Evolutionary conservation across 306 rosid genomes (phyloP).

Genomic region (Morella rubra): DNA sequence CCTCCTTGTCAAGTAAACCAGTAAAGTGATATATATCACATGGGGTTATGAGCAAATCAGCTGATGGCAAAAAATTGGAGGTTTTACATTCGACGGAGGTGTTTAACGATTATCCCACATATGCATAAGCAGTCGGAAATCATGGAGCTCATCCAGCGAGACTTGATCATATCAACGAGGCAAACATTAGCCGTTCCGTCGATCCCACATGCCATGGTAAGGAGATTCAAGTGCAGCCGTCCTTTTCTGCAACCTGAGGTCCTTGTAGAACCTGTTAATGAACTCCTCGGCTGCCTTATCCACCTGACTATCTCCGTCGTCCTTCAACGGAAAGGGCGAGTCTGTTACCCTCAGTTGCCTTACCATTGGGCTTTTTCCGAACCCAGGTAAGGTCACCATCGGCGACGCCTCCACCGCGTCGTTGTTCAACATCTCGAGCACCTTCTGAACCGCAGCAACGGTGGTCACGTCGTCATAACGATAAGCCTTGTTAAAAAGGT

Average conservation of each 20-base stretch:
- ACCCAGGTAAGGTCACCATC: slow-evolving; percentile 60
- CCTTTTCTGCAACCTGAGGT: slow-evolving; percentile 53
- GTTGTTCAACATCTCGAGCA: slow-evolving; percentile 57
- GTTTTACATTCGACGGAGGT: neutral
- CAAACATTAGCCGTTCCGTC: slow-evolving; percentile 21
- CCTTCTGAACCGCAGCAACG: slow-evolving; percentile 49
- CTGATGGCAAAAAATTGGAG: neutral
- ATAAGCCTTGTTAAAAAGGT: slow-evolving; percentile 30
- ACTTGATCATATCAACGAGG: neutral
- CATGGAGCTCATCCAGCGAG: neutral
- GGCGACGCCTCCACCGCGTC: slow-evolving; percentile 60
- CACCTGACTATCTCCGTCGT: slow-evolving; percentile 61
- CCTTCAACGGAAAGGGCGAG: slow-evolving; percentile 80
- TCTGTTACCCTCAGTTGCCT: slow-evolving; percentile 75
- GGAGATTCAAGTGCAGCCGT: slow-evolving; percentile 59
- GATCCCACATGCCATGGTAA: slow-evolving; percentile 26
- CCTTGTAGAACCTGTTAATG: slow-evolving; percentile 64
- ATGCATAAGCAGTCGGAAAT: neutral
- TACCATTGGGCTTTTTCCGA: slow-evolving; percentile 69
- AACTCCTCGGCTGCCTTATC: slow-evolving; percentile 81
- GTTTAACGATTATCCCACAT: neutral
- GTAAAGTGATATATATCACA: neutral
- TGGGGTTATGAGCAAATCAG: neutral
- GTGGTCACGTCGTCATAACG: slow-evolving; percentile 52
- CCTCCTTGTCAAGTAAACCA: neutral